Base-by-base conservation (phyloP, 2,329 filamentous ascomycete genomes). In the Diplocarpon rosae region DNA sequence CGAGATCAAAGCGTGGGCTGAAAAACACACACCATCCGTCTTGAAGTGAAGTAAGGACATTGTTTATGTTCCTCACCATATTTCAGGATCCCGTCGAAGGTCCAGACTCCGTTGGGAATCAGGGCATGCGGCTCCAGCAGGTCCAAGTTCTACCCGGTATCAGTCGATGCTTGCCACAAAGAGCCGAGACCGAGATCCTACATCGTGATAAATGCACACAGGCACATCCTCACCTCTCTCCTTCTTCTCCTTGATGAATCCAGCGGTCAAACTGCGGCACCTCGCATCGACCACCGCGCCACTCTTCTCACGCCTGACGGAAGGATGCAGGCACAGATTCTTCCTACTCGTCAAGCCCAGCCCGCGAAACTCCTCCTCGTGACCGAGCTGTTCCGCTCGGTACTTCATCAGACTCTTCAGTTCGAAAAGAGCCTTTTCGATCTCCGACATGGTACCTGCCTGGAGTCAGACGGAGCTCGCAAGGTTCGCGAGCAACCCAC, bases 181-280 rank as follows among this genome's bases (percentile, higher is more conserved):
- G 30, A 32, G 11, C 30, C 11, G 30, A 9, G 32, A 10, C 15
- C 10, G 27, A 11, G 27, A 31, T 59, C 75, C 47, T 59, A 86
- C 82, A 64, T 98, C 93, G 61, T 98, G 92, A 62, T 96, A 98
- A 47, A 94, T 76, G 68, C 92, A 98, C 15, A 95, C 69, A 36
- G 95, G 88, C 5, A 98, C 90, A 56, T 89, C 85, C 62, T 98
- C 93, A 12, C 92, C 92, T 43, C 83, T 80, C 42, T 95, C 87
- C 63, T 94, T 98, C 69, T 95, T 95, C 63, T 96, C 92, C 62
- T 92, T 94, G 51, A 98, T 85, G 62, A 98, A 98, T 2, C 90
- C 89, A 5, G 93, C 93, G 1, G 93, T 98, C 51, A 98, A 69
- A 63, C 89, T 95, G 62, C 92, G 80, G 66, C 92, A 98, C 53